These are phyloP conservation scores for Thermothelomyces thermophilus DNA, from an alignment of 2,329 filamentous ascomycete genomes.

Conservation along the genomic window DNA sequence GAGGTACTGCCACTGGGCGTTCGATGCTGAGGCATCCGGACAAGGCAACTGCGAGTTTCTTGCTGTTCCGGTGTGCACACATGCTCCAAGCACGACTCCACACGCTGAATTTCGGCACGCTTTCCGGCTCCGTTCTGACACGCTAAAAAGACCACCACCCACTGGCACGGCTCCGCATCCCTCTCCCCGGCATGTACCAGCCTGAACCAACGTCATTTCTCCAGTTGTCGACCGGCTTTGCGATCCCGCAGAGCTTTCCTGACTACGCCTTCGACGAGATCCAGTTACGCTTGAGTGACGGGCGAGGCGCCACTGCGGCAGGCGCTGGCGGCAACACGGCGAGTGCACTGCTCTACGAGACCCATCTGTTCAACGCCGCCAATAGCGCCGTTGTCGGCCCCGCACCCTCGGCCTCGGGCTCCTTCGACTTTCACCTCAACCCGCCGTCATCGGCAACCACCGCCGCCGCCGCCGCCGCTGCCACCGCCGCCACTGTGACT, in stretches of 20 bases:
- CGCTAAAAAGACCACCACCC: slow-evolving; percentile 5
- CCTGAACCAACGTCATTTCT: slow-evolving; percentile 44
- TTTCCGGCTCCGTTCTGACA: slow-evolving; percentile 2
- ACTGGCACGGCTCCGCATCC: not conserved
- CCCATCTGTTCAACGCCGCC: slow-evolving; percentile 23
- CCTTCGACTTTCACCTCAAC: slow-evolving; percentile 25
- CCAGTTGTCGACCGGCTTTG: slow-evolving; percentile 39
- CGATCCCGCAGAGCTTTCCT: slow-evolving; percentile 32
- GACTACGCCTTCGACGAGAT: slow-evolving; percentile 27
- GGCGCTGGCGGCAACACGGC: slow-evolving; percentile 19
- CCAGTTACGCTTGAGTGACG: slow-evolving; percentile 20
- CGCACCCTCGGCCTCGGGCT: slow-evolving; percentile 19
- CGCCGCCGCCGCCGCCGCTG: slow-evolving; percentile 3
- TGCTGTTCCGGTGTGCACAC: slow-evolving; percentile 10
- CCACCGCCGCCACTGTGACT: slow-evolving; percentile 6
- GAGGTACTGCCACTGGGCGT: slow-evolving; percentile 1
- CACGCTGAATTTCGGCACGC: not conserved
- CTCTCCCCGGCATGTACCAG: slow-evolving; percentile 44
- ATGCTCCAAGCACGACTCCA: slow-evolving; percentile 11
- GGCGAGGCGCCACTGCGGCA: slow-evolving; percentile 13
- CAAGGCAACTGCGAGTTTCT: slow-evolving; percentile 2
- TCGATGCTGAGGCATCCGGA: not conserved
- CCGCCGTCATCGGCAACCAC: slow-evolving; percentile 12
- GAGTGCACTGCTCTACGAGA: slow-evolving; percentile 19
- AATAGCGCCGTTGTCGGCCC: slow-evolving; percentile 21